Evolutionary conservation across 208 protist species (phyloP).

Genomic region (Blechomonas ayalai): DNA sequence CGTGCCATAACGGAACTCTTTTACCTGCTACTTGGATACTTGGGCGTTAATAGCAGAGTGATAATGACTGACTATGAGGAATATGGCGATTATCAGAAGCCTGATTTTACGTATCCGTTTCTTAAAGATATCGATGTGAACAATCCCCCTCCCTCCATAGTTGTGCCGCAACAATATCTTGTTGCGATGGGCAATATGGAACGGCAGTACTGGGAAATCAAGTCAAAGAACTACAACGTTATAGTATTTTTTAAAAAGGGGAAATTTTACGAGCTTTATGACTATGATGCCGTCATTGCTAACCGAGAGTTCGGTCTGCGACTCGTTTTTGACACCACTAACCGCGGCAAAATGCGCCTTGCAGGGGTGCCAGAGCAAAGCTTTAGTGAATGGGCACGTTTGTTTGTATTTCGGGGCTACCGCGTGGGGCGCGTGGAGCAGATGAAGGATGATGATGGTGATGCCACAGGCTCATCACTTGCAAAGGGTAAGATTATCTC

Average conservation of each 20-base stretch:
- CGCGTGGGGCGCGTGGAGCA: slow-evolving; percentile 92
- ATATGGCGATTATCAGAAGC: slow-evolving; percentile 25
- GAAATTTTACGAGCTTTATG: slow-evolving; percentile 95
- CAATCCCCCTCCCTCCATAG: slow-evolving; percentile 54
- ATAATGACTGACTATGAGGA: no score
- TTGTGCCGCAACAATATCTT: slow-evolving; percentile 67
- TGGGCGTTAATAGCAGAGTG: no score
- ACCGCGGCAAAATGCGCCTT: slow-evolving; percentile 89
- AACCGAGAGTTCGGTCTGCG: slow-evolving; percentile 92
- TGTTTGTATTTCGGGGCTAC: slow-evolving; percentile 92
- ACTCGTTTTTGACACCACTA: slow-evolving; percentile 80
- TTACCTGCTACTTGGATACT: no score
- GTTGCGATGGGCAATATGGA: slow-evolving; percentile 90
- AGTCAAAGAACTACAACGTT: slow-evolving; percentile 86
- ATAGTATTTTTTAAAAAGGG: slow-evolving; percentile 96
- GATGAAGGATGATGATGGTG: slow-evolving; percentile 54
- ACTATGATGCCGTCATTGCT: slow-evolving; percentile 89
- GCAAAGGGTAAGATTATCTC: slow-evolving; percentile 60
- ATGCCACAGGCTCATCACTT: slow-evolving; percentile 3
- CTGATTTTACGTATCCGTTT: slow-evolving; percentile 73
- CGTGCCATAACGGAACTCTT: no score
- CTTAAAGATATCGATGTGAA: slow-evolving; percentile 50
- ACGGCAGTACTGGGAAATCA: slow-evolving; percentile 95
- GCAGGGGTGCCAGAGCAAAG: slow-evolving; percentile 91
- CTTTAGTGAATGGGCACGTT: slow-evolving; percentile 83